phyloP scores from a whole-genome alignment of 2,329 filamentous ascomycete species.

The Myriosclerotinia duriaeana region DNA sequence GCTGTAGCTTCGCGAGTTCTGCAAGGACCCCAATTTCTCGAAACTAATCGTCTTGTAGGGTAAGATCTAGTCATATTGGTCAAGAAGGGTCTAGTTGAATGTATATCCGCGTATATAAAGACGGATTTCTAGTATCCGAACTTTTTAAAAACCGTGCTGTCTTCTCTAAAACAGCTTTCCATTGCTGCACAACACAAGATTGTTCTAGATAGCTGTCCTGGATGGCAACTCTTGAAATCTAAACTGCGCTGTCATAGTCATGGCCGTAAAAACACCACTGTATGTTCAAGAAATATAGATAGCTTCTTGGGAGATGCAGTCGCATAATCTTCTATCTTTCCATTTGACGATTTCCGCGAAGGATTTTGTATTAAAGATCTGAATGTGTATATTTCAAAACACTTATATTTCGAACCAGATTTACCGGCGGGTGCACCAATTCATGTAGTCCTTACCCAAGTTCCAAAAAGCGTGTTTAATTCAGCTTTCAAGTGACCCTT shows the following conservation, averaged over 20 bases:
- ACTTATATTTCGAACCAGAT: no score
- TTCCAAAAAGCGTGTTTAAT: no score
- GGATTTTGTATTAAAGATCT: constrained; percentile 18
- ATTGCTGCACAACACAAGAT: background rate
- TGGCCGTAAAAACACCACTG: background rate
- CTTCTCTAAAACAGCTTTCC: no score
- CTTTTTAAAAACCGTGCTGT: no score
- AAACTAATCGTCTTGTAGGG: background rate
- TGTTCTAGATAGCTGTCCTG: background rate
- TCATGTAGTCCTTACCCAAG: no score
- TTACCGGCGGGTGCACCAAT: no score
- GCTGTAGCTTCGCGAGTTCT: background rate
- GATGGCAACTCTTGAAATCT: background rate
- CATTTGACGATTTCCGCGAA: constrained; percentile 13
- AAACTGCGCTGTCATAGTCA: background rate
- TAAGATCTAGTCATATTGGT: background rate
- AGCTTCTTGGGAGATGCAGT: no score
- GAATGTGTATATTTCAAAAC: background rate
- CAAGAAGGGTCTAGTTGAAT: background rate
- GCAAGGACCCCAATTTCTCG: background rate
- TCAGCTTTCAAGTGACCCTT: no score
- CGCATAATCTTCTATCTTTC: constrained; percentile 25
- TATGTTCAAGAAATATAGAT: constrained; percentile 17
- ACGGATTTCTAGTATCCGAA: background rate
- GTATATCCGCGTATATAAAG: background rate